These are phyloP conservation scores for Apiospora saccharicola DNA, from an alignment of 2,329 filamentous ascomycete genomes.

Conservation along the genomic window DNA sequence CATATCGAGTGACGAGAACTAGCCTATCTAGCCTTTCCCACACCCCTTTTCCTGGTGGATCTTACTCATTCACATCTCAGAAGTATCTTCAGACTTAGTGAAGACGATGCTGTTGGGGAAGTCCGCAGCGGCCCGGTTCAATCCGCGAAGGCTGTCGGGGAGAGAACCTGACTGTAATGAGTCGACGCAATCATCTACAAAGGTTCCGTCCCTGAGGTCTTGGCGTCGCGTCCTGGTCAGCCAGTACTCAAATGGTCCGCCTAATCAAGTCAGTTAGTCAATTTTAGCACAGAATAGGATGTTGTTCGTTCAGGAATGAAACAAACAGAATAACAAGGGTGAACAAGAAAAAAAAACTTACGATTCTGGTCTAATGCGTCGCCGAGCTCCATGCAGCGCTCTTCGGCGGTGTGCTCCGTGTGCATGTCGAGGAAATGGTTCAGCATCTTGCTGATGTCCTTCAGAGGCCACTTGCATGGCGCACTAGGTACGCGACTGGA, in stretches of 20 bases:
- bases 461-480: conserved; percentile 56
- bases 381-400: conserved; percentile 53
- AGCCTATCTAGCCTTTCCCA: background rate
- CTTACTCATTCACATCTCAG: background rate
- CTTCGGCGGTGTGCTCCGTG: conserved; percentile 49
- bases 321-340: background rate
- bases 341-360: conserved; percentile 35
- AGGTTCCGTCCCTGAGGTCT: conserved; percentile 42
- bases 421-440: conserved; percentile 56
- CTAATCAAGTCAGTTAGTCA: conserved; percentile 33
- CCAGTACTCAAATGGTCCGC: conserved; percentile 57
- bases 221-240: conserved; percentile 50
- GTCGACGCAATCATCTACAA: conserved; percentile 48
- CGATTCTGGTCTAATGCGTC: conserved; percentile 51
- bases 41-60: no score
- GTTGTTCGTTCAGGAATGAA: background rate
- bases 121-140: conserved; percentile 44
- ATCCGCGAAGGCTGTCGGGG: conserved; percentile 45
- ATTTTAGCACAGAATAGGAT: background rate
- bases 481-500: conserved; percentile 50
- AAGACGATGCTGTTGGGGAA: conserved; percentile 40
- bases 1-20: background rate
- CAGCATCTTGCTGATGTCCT: conserved; percentile 55
- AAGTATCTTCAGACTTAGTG: background rate
- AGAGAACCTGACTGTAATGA: conserved; percentile 46